Evolutionary conservation across 169 alveolate genomes (phyloP).

Genomic region (Neospora caninum): DNA sequence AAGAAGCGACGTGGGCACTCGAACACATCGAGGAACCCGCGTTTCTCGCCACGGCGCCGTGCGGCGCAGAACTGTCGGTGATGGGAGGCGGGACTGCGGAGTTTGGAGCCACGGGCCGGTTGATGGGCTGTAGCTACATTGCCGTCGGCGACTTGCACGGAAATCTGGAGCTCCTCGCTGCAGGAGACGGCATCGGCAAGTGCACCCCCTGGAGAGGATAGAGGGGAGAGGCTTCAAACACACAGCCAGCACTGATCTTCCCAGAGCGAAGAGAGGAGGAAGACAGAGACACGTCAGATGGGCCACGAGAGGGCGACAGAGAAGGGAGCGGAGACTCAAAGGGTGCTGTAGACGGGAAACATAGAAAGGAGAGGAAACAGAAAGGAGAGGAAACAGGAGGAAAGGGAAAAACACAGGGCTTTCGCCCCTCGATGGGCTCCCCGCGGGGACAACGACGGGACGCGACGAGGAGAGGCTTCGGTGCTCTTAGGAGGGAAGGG

Average conservation of each 20-base stretch:
- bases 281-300: not conserved
- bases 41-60: not conserved
- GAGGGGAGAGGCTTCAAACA: not conserved
- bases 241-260: too few species aligned
- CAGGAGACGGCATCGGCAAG: not conserved
- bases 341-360: not conserved
- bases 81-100: not conserved
- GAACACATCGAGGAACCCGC: not conserved
- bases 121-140: not conserved
- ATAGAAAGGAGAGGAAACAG: not conserved
- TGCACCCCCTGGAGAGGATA: not conserved
- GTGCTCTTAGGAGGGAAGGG: too few species aligned
- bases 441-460: too few species aligned
- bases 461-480: too few species aligned
- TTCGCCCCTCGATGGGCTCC: too few species aligned
- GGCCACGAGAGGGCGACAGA: not conserved
- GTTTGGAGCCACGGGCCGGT: not conserved
- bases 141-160: slow-evolving; percentile 11
- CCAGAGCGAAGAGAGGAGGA: not conserved
- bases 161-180: not conserved
- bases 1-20: not conserved
- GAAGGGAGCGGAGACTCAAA: not conserved
- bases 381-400: too few species aligned
- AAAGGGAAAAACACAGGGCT: too few species aligned
- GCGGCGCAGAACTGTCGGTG: slow-evolving; percentile 7